Percentiles rank a stretch among this genome's conserved stretches.
Conservation (phyloP, 306 rosid genomes). For the Sphenostylis stenocarpa region DNA sequence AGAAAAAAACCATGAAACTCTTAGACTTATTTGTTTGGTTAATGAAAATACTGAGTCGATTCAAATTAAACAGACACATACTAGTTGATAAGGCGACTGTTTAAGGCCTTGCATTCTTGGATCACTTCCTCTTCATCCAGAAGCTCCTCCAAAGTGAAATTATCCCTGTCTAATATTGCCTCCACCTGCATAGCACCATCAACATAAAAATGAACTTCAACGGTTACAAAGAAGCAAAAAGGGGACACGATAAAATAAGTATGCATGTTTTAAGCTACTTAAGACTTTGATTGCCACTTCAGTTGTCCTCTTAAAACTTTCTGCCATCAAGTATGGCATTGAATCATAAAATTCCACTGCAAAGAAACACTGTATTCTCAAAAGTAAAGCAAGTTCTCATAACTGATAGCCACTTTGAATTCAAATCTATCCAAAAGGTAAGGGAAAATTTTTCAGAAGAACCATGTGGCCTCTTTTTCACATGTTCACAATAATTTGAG, state of each 20-base stretch:
- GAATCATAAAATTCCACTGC: constrained; percentile 19
- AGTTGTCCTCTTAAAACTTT: not conserved
- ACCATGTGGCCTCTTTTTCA: not conserved
- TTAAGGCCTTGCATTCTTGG: constrained; percentile 98
- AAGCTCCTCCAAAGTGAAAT: constrained; percentile 95
- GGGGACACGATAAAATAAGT: not conserved
- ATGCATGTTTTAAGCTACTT: constrained; percentile 11
- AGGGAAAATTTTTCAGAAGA: not conserved
- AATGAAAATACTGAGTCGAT: not conserved
- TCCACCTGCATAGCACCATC: constrained; percentile 66
- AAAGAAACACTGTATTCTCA: not conserved
- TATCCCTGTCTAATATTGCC: constrained; percentile 85
- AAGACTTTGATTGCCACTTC: not conserved
- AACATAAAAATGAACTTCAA: not conserved
- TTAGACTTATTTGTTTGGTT: not conserved
- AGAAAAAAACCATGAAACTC: not conserved
- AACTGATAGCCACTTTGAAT: not conserved
- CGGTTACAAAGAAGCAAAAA: not conserved
- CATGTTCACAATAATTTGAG: not conserved
- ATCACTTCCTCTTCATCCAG: constrained; percentile 97
- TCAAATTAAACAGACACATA: constrained; percentile 38
- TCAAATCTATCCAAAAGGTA: not conserved
- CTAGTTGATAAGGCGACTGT: constrained; percentile 97
- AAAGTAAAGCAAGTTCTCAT: constrained; percentile 8
- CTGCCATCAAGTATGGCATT: not conserved